Evolutionary conservation across 2,329 filamentous ascomycete species (phyloP), one percentile per base, ranked within the genome.

Genomic region (Colletotrichum trifolii): DNA sequence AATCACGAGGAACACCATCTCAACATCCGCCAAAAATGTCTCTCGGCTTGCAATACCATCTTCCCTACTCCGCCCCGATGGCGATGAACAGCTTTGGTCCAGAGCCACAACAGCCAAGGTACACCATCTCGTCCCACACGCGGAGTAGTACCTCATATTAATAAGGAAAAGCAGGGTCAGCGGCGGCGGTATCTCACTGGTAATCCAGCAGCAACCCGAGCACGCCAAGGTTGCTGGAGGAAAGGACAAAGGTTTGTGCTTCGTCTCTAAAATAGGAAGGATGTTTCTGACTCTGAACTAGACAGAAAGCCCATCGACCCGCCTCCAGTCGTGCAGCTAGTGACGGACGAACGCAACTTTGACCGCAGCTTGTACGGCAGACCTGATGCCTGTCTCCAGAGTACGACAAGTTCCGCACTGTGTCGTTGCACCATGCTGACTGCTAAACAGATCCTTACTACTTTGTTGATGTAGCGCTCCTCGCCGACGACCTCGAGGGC

Each of bases 251-350:
- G 86, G 90, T 91, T 78, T 57, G 76, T 48, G 15, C 6, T 13
- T 40, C 38, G 13, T 40, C 38, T 40, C 13, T 13, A 3, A 9
- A 10, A 10, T 17, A 13, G 38, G 38, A 10, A 40, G 5, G 11
- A 35, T 15, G 36, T 47, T 66, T 25, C 64, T 43, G 17, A 42
- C 8, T 38, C 39, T 53, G 5, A 12, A 57, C 10, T 52, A 92
- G 91, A 92, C 73, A 89, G 93, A 70, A 96, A 96, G 77, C 92
- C 93, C 8, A 88, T 97, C 72, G 93, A 97, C 75, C 93, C 94
- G 55, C 93, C 93, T 11, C 93, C 93, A 46, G 92, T 97, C 71
- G 82, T 97, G 49, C 89, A 95, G 78, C 83, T 97, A 50, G 76
- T 86, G 58, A 79, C 85, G 60, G 78, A 78, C 60, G 72, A 75